Evolutionary conservation across 129 eudicot species (phyloP).

Genomic region (Mikania micrantha): DNA sequence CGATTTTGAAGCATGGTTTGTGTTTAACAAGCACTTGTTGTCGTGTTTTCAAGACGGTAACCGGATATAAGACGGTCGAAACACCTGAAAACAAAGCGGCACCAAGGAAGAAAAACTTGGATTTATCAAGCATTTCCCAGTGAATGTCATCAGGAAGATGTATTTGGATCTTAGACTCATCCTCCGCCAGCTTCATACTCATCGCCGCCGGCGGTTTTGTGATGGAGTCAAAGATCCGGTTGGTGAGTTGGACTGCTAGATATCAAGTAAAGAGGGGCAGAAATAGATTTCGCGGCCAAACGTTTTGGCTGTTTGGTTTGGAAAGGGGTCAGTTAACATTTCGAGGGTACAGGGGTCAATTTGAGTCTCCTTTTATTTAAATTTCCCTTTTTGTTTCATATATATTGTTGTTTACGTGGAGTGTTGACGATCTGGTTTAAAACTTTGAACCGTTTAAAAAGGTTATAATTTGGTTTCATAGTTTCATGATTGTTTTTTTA

Average conservation of each 20-base stretch:
- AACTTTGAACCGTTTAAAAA: too few species aligned
- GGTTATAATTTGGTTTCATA: too few species aligned
- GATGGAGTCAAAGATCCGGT: neutral
- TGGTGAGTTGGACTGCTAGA: neutral
- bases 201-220: constrained; percentile 27
- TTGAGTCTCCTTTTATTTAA: too few species aligned
- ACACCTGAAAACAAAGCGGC: constrained; percentile 78
- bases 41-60: constrained; percentile 65
- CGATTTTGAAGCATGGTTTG: constrained; percentile 50
- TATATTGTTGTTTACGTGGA: too few species aligned
- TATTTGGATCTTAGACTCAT: constrained; percentile 38
- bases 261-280: constrained; percentile 20
- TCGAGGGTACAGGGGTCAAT: constrained; percentile 26
- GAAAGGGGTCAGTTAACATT: constrained; percentile 28
- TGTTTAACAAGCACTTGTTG: constrained; percentile 51
- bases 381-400: too few species aligned
- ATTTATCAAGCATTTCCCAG: constrained; percentile 86
- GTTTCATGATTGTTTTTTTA: too few species aligned
- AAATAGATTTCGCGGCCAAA: constrained; percentile 27
- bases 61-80: constrained; percentile 57
- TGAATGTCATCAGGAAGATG: constrained; percentile 71
- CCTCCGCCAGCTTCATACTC: constrained; percentile 61
- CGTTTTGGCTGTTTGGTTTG: constrained; percentile 26
- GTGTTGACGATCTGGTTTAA: too few species aligned
- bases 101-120: constrained; percentile 79